Evolutionary conservation across 306 rosid genomes (phyloP).

Genomic region (Prunus armeniaca): DNA sequence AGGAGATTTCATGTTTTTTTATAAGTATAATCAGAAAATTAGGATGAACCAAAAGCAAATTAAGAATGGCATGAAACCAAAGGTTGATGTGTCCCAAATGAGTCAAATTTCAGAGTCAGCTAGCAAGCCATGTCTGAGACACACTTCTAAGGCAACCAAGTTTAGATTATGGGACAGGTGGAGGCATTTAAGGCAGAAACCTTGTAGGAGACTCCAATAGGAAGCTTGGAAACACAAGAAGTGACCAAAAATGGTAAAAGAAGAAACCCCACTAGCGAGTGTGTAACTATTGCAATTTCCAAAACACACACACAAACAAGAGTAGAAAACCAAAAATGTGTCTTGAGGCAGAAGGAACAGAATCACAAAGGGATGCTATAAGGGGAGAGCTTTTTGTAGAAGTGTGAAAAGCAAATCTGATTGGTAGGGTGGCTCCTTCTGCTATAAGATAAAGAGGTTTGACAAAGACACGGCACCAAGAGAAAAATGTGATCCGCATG

Average conservation of each 20-base stretch:
- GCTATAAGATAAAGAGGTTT: slow-evolving; percentile 40
- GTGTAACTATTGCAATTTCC: slow-evolving; percentile 26
- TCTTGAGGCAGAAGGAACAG: slow-evolving; percentile 28
- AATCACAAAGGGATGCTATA: slow-evolving; percentile 7
- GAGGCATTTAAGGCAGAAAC: slow-evolving; percentile 9
- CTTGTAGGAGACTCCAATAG: slow-evolving; percentile 41
- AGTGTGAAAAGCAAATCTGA: slow-evolving; percentile 55
- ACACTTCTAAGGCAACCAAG: slow-evolving; percentile 82
- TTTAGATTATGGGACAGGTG: slow-evolving; percentile 42
- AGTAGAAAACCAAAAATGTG: slow-evolving; percentile 11
- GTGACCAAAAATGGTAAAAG: slow-evolving; percentile 36
- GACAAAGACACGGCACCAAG: slow-evolving; percentile 70
- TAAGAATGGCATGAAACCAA: slow-evolving; percentile 3
- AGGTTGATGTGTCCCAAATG: slow-evolving; percentile 12
- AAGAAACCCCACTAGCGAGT: slow-evolving; percentile 21
- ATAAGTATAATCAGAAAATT: background rate
- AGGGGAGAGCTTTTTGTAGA: slow-evolving; percentile 18
- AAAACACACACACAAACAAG: slow-evolving; percentile 20
- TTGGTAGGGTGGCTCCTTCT: slow-evolving; percentile 69
- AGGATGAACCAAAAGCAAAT: background rate
- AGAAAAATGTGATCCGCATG: slow-evolving; percentile 28
- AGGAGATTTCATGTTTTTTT: slow-evolving; percentile 3
- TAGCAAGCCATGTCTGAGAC: slow-evolving; percentile 20
- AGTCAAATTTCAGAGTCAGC: slow-evolving; percentile 23
- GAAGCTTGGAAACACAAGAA: slow-evolving; percentile 40